Conservation (phyloP, 495 filamentous ascomycete genomes). For the Aspergillus kassunensis region DNA sequence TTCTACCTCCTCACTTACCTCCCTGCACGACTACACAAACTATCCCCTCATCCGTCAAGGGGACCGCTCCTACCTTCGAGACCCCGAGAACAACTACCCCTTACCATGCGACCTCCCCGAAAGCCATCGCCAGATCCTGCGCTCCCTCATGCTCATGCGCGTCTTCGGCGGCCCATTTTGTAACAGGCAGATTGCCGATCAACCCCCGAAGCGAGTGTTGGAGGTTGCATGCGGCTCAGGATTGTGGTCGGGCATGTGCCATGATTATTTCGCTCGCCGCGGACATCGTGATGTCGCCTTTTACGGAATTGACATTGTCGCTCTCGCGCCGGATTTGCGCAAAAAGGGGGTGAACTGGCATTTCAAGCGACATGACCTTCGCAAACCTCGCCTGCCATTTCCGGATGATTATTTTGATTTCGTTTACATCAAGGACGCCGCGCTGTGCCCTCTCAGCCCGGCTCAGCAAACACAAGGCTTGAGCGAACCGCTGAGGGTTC, state of each 20-base stretch:
- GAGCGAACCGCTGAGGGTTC: slow-evolving; percentile 71
- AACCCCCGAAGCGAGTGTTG: slow-evolving; percentile 71
- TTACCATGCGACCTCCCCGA: slow-evolving; percentile 85
- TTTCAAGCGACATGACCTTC: slow-evolving; percentile 83
- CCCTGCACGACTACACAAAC: slow-evolving; percentile 42
- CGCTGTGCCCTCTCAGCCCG: slow-evolving; percentile 59
- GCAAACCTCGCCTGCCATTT: slow-evolving; percentile 72
- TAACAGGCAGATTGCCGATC: slow-evolving; percentile 58
- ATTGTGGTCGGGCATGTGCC: slow-evolving; percentile 84
- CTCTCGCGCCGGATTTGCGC: slow-evolving; percentile 66
- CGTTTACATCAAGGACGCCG: slow-evolving; percentile 84
- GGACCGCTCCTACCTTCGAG: slow-evolving; percentile 77
- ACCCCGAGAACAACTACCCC: slow-evolving; percentile 70
- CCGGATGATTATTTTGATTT: slow-evolving; percentile 82
- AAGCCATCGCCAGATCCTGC: slow-evolving; percentile 80
- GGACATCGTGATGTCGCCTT: slow-evolving; percentile 65
- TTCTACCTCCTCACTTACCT: slow-evolving; percentile 36
- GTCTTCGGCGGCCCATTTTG: slow-evolving; percentile 79
- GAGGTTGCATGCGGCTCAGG: slow-evolving; percentile 87
- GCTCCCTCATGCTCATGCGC: slow-evolving; percentile 74
- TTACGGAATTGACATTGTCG: slow-evolving; percentile 79
- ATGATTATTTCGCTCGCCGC: slow-evolving; percentile 63
- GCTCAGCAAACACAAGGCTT: slow-evolving; percentile 61
- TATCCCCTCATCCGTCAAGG: slow-evolving; percentile 67
- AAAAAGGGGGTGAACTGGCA: slow-evolving; percentile 79